These are phyloP conservation scores for Bruguiera gymnorhiza DNA, from an alignment of 345 rosid species.

Conservation along the genomic window DNA sequence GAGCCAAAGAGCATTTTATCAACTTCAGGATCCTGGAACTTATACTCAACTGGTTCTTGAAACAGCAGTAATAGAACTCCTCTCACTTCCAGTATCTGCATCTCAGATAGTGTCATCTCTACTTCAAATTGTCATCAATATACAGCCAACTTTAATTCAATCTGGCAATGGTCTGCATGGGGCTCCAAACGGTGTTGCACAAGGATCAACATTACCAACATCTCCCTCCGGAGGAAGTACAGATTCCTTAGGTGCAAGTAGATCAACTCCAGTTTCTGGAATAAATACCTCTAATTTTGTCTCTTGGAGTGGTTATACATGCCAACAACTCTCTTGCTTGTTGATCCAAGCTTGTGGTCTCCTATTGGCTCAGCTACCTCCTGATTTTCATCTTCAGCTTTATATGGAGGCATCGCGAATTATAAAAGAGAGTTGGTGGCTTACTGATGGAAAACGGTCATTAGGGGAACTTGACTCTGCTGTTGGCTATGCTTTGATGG, in stretches of 20 bases:
- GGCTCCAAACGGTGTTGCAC: conserved; percentile 62
- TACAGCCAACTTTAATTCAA: conserved; percentile 89
- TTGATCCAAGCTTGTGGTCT: conserved; percentile 97
- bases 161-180: conserved; percentile 86
- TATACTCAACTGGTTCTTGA: conserved; percentile 91
- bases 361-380: conserved; percentile 91
- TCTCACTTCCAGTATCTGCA: conserved; percentile 88
- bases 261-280: conserved; percentile 78
- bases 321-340: conserved; percentile 94
- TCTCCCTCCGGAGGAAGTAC: conserved; percentile 98
- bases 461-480: conserved; percentile 81
- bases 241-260: conserved; percentile 81
- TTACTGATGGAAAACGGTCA: conserved; percentile 76
- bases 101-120: conserved; percentile 81
- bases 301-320: conserved; percentile 88
- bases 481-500: conserved; percentile 88
- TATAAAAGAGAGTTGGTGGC: conserved; percentile 94
- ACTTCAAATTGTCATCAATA: conserved; percentile 83
- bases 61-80: conserved; percentile 89
- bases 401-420: conserved; percentile 79
- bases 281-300: conserved; percentile 82
- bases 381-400: conserved; percentile 78
- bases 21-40: conserved; percentile 97
- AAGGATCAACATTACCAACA: conserved; percentile 76
- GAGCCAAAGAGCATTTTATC: conserved; percentile 86